Percentiles rank a stretch among this genome's conserved stretches.
Evolutionary conservation across 495 filamentous ascomycete species (phyloP).

Genomic region (Hypoxylon crocopeplum): DNA sequence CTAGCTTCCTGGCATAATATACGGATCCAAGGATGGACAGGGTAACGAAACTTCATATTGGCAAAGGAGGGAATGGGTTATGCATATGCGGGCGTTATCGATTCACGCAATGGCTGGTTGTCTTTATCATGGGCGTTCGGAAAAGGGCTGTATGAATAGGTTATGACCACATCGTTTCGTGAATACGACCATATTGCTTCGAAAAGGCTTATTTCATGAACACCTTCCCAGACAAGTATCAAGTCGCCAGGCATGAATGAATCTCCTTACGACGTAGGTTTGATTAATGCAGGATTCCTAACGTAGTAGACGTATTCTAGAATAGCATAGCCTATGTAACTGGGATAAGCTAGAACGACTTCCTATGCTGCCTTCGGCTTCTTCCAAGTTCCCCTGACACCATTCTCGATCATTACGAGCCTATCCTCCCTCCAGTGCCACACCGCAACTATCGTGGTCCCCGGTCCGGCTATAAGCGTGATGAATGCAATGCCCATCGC

Average conservation of each 20-base stretch:
- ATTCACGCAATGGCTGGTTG: slow-evolving; percentile 1
- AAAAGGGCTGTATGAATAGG: slow-evolving; percentile 26
- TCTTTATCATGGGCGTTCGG: slow-evolving; percentile 16
- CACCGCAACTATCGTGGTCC: slow-evolving; percentile 36
- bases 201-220: background rate
- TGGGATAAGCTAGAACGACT: background rate
- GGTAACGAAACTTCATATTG: slow-evolving; percentile 8
- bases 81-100: slow-evolving; percentile 29
- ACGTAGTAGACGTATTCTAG: no score
- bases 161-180: slow-evolving; percentile 24
- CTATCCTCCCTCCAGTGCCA: slow-evolving; percentile 48
- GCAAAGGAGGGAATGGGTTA: slow-evolving; percentile 14
- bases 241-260: background rate
- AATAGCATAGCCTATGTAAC: no score
- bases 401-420: slow-evolving; percentile 35
- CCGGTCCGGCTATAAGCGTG: slow-evolving; percentile 37
- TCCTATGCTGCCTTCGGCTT: slow-evolving; percentile 36
- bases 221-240: background rate
- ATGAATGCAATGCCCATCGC: slow-evolving; percentile 18
- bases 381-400: slow-evolving; percentile 16
- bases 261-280: no score
- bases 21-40: slow-evolving; percentile 9
- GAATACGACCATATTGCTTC: slow-evolving; percentile 14
- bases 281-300: no score
- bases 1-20: slow-evolving; percentile 58